Conservation (phyloP, 805 yeast genomes). For the Kurtzmaniella cleridarum region DNA sequence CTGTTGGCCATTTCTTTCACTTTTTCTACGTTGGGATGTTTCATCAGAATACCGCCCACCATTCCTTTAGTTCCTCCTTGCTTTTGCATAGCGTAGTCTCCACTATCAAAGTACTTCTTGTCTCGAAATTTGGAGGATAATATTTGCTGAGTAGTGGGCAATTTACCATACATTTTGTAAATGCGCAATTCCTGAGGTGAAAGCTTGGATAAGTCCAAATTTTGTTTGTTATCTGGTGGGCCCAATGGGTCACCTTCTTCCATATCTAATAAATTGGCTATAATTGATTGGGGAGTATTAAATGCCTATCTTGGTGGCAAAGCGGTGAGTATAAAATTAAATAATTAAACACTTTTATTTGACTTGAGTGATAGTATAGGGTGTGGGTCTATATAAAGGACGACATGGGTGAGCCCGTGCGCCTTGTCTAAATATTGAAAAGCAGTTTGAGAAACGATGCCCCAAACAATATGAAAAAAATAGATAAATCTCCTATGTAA, state of each 20-base stretch:
- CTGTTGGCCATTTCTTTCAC: conserved; percentile 54
- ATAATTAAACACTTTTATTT: too few species aligned
- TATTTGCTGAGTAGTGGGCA: conserved; percentile 77
- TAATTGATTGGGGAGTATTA: conserved; percentile 13
- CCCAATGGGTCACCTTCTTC: conserved; percentile 49
- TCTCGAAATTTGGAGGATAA: conserved; percentile 74
- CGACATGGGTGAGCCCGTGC: too few species aligned
- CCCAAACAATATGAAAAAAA: conserved; percentile 8
- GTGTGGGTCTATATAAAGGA: too few species aligned
- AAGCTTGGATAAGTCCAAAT: conserved; percentile 50
- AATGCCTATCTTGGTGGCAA: background rate
- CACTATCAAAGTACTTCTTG: conserved; percentile 88
- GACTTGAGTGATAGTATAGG: too few species aligned
- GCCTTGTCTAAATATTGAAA: too few species aligned
- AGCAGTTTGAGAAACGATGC: too few species aligned
- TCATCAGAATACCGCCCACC: conserved; percentile 34
- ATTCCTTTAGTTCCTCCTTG: conserved; percentile 34
- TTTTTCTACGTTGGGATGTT: conserved; percentile 52
- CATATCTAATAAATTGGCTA: conserved; percentile 8
- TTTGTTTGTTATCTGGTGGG: conserved; percentile 39
- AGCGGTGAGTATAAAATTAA: background rate
- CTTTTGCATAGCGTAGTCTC: conserved; percentile 82
- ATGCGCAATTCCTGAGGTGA: conserved; percentile 77
- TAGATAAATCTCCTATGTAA: conserved; percentile 22
- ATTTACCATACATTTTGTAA: conserved; percentile 75